phyloP scores from a whole-genome alignment of 352 stramenopile species.

The Thraustochytrium sp. region DNA sequence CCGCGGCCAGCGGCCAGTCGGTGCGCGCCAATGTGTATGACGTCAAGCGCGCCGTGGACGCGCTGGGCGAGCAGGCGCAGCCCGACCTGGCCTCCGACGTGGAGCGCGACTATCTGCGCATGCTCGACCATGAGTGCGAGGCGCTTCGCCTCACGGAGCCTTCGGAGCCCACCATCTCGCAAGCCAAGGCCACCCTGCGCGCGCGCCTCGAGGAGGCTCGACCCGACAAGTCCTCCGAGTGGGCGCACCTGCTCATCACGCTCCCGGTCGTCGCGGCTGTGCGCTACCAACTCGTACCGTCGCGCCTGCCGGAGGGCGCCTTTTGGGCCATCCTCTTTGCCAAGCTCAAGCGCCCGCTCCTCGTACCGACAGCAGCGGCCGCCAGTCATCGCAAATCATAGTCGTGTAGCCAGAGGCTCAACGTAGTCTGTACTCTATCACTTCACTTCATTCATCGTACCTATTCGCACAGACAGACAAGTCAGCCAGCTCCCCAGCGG shows the following conservation, averaged over 20 bases:
- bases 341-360: background rate
- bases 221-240: background rate
- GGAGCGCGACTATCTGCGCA: background rate
- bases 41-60: background rate
- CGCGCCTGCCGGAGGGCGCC: background rate
- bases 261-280: background rate
- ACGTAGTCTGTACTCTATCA: too few species aligned
- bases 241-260: background rate
- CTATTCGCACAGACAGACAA: too few species aligned
- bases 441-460: too few species aligned
- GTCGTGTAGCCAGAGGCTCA: too few species aligned
- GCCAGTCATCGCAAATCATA: too few species aligned
- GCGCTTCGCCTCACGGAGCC: background rate
- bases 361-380: too few species aligned
- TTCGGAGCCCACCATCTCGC: background rate
- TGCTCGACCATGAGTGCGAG: background rate
- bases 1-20: background rate
- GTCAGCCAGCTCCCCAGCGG: too few species aligned
- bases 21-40: background rate
- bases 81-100: background rate
- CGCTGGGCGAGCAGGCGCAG: background rate
- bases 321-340: slow-evolving; percentile 30
- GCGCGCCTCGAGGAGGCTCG: background rate
- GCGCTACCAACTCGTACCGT: slow-evolving; percentile 15
- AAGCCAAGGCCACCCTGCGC: slow-evolving; percentile 3